Base-by-base conservation (phyloP, 1,284 basidiomycete species). In the Cryptococcus neoformans region DNA sequence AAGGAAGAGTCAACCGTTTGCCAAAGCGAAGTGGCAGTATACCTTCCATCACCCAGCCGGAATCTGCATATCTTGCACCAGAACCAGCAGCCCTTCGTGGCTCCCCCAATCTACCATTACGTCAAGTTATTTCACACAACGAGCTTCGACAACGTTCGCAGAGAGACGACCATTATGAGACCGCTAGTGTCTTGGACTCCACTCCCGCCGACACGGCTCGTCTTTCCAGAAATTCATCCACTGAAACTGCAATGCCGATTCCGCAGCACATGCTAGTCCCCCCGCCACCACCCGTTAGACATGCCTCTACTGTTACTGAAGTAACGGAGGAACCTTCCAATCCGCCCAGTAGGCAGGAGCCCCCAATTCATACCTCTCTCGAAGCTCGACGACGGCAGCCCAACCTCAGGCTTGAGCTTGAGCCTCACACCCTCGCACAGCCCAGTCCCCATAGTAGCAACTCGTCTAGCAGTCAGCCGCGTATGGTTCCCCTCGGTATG, bases 321-420 rank as follows among this genome's bases (percentile, higher is more conserved):
- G 67, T 66, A 48, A 34, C 14, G 16, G 21, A 28, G 8, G 14
- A 7, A 9, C 46, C n/a, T 11, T 36, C 34, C 7, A 10, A 16
- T 47, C 17, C 9, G 14, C 51, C 58, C n/a, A 56, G 62, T 37
- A 49, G 59, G 47, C 46, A 48, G 12, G 57, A 59, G 28, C 56
- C 59, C 40, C 49, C 59, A 51, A 46, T 51, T 12, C 55, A 59
- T 28, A 59, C 56, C 10, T 62, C 68, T 34, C 56, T 77, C 21
- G 78, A 78, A 46, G 56, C 69, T 0, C 60, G 77, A 7, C 59
- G 76, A 2, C 69, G 69, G 21, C 75, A 77, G 49, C 73, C 73
- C 0, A 70, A 69, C n/a, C 61, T 77, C 8, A 67, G 74, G 0
- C 59, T 79, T 39, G 73, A 78, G 21, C 63, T 79, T 40, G 74